A percentile compares a stretch with the other conserved stretches of the same genome.
Evolutionary conservation across 148 eudicot species (phyloP).

Genomic region (Spergularia marina): DNA sequence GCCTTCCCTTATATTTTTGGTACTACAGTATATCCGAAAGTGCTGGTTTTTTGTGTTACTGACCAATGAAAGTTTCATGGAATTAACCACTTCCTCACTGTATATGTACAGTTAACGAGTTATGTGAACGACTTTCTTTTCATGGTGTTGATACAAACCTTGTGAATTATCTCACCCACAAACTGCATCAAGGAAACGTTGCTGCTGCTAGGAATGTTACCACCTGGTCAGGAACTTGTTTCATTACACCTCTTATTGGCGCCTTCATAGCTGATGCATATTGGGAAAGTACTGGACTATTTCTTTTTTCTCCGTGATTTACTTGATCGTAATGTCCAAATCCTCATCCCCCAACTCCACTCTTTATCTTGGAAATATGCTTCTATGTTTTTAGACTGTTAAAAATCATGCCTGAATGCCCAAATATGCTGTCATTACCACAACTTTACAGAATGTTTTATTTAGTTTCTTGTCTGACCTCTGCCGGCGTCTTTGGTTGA

Average conservation of each 20-base stretch:
- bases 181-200: conserved; percentile 69
- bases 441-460: too few relatives aligned
- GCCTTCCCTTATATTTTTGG: conserved; percentile 85
- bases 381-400: too few relatives aligned
- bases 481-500: too few relatives aligned
- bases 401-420: neutral
- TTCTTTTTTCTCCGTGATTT: conserved; percentile 63
- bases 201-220: conserved; percentile 78
- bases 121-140: conserved; percentile 78
- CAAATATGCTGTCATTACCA: too few relatives aligned
- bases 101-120: conserved; percentile 57
- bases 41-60: too few relatives aligned
- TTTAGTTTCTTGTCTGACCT: too few relatives aligned
- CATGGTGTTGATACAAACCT: conserved; percentile 60
- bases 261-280: conserved; percentile 80
- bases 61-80: neutral
- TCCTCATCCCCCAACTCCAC: too few relatives aligned
- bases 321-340: conserved; percentile 53
- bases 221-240: conserved; percentile 82
- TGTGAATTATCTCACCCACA: conserved; percentile 30
- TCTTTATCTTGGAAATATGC: too few relatives aligned
- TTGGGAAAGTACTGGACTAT: conserved; percentile 91
- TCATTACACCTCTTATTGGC: conserved; percentile 76
- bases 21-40: conserved; percentile 1
- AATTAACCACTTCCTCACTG: neutral